Evolutionary conservation across 257 asterid genomes (phyloP).

Genomic region (Nicotiana undulata): DNA sequence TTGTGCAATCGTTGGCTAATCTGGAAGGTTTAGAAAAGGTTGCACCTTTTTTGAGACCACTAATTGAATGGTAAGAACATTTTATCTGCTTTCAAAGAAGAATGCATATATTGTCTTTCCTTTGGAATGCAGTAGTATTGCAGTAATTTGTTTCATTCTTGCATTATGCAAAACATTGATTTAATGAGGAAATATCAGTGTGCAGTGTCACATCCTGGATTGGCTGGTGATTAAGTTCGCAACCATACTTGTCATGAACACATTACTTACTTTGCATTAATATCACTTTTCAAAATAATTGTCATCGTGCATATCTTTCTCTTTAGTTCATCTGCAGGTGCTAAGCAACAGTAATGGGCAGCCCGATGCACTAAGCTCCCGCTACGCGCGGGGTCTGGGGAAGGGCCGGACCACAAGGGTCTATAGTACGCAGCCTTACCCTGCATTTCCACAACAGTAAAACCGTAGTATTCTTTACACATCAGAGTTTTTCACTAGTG

Average conservation of each 20-base stretch:
- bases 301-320: background rate
- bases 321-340: background rate
- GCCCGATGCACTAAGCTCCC: no score
- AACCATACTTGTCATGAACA: background rate
- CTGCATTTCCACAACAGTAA: background rate
- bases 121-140: background rate
- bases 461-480: background rate
- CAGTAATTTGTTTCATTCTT: background rate
- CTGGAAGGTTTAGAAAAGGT: slow-evolving; percentile 88
- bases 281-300: background rate
- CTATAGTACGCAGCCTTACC: no score
- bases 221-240: background rate
- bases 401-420: no score
- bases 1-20: slow-evolving; percentile 94
- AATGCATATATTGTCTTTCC: background rate
- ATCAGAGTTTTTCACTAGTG: background rate
- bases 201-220: background rate
- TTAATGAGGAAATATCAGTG: background rate
- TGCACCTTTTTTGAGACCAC: slow-evolving; percentile 90
- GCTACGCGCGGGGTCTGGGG: no score
- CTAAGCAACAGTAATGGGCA: background rate
- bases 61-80: slow-evolving; percentile 67
- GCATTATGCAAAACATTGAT: background rate
- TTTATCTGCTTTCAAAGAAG: slow-evolving; percentile 1
- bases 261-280: background rate